Percentiles rank a stretch among this genome's conserved stretches.
These are phyloP conservation scores for Chrysanthemum makinoi DNA, from an alignment of 129 eudicot genomes.

Conservation along the genomic window DNA sequence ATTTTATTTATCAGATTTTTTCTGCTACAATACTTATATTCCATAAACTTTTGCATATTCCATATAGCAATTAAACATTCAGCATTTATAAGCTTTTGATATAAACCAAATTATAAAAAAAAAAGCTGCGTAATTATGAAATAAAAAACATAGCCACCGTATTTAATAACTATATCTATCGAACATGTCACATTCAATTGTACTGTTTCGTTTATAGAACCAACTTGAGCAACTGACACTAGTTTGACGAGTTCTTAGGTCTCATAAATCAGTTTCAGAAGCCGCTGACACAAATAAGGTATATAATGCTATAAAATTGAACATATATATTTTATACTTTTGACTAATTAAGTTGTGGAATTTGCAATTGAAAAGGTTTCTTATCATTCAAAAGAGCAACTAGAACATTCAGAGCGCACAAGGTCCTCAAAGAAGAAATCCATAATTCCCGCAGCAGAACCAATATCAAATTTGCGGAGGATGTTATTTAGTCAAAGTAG, in stretches of 20 bases:
- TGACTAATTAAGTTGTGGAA: constrained; percentile 4
- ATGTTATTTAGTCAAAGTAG: neutral
- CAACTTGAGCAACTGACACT: constrained; percentile 26
- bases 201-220: constrained; percentile 21
- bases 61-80: no score
- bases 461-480: constrained; percentile 23
- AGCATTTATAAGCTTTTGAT: no score
- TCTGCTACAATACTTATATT: no score
- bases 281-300: constrained; percentile 27
- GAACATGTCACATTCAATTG: neutral
- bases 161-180: no score
- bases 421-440: constrained; percentile 29
- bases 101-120: no score
- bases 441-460: constrained; percentile 19
- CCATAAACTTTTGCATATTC: no score
- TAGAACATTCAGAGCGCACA: constrained; percentile 17
- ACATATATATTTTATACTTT: neutral
- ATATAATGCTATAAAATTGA: constrained; percentile 9
- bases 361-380: constrained; percentile 19
- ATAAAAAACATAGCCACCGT: no score
- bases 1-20: no score
- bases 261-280: constrained; percentile 28
- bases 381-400: constrained; percentile 25
- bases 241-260: constrained; percentile 33
- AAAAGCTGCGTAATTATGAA: no score